Evolutionary conservation across 1,284 basidiomycete genomes (phyloP).

Genomic region (Tausonia pullulans): DNA sequence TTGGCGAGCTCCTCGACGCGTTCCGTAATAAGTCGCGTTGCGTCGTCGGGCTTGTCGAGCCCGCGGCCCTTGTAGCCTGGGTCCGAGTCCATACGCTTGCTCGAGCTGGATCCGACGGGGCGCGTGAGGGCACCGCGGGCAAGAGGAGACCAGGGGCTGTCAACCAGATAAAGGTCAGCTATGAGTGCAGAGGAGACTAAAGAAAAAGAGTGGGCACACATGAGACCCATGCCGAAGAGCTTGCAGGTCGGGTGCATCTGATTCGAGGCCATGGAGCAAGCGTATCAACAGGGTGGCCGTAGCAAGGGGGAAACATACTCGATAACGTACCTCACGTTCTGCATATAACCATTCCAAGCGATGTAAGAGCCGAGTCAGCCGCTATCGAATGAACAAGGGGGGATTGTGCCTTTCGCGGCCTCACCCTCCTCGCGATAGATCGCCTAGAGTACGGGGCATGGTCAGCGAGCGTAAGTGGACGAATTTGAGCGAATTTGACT

Average conservation of each 20-base stretch:
- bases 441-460: neutral
- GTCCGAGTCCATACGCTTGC: constrained; percentile 9
- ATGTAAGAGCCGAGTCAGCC: too few relatives aligned
- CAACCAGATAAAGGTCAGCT: too few relatives aligned
- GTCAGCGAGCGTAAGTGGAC: too few relatives aligned
- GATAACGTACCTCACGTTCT: too few relatives aligned
- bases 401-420: constrained; percentile 19
- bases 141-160: constrained; percentile 17
- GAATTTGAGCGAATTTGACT: too few relatives aligned
- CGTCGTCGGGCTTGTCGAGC: constrained; percentile 3
- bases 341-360: too few relatives aligned
- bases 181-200: too few relatives aligned
- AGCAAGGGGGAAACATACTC: too few relatives aligned
- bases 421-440: constrained; percentile 48
- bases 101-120: constrained; percentile 18
- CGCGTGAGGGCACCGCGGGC: constrained; percentile 22
- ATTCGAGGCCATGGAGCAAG: too few relatives aligned
- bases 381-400: too few relatives aligned
- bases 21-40: neutral
- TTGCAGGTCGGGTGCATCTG: constrained; percentile 49
- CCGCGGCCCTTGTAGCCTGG: constrained; percentile 8
- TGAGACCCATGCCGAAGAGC: constrained; percentile 26
- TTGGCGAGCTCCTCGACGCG: constrained; percentile 46
- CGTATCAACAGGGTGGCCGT: too few relatives aligned
- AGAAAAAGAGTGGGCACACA: too few relatives aligned